Evolutionary conservation across 2,329 filamentous ascomycete genomes (phyloP), one percentile per base, ranked within the genome.

Genomic region (Colletotrichum liaoningense): DNA sequence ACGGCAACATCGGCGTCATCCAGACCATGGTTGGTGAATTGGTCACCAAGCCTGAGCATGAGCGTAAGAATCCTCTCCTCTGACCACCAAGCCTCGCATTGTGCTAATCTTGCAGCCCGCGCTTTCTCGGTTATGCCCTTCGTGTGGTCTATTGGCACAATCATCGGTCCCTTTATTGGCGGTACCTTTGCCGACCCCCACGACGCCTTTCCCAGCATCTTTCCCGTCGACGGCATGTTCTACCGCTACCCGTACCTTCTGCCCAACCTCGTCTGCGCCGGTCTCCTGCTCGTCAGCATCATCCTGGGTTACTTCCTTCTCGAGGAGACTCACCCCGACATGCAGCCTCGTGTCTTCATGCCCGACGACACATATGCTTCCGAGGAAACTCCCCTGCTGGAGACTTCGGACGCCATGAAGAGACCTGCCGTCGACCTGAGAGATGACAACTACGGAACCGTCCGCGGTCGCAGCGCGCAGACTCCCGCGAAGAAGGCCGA

Each of bases 81-180:
- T 55, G 5, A 6, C 19, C 14, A 4, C n/a, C 33, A 56, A 26
- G 24, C 24, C 57, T 2, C 9, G n/a, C 12, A 49, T 75, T 57
- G 33, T 64, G 70, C 78, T 79, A 74, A 78, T 76, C 33, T 74
- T 4, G 74, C 77, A 94, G 93, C 95, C 72, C 91, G 93, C 74
- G 95, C 95, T 33, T 98, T 95, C 81, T 92, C 95, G 2, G 90
- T 98, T 57, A 97, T 98, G 94, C 95, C 95, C 0, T 98, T 98
- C 79, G 93, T 98, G 8, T 98, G 95, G 95, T 93, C 90, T 59
- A 92, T 98, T 65, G 95, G 95, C 28, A 97, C 94, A 11, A 97
- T 98, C 75, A 88, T 97, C 66, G 95, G 95, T 0, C 94, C 95
- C 75, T 94, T 93, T 6, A 95, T 98, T 76, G 96, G 96, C 72